Conservation (phyloP, 805 yeast genomes). For the Wickerhamiella australiensis region DNA sequence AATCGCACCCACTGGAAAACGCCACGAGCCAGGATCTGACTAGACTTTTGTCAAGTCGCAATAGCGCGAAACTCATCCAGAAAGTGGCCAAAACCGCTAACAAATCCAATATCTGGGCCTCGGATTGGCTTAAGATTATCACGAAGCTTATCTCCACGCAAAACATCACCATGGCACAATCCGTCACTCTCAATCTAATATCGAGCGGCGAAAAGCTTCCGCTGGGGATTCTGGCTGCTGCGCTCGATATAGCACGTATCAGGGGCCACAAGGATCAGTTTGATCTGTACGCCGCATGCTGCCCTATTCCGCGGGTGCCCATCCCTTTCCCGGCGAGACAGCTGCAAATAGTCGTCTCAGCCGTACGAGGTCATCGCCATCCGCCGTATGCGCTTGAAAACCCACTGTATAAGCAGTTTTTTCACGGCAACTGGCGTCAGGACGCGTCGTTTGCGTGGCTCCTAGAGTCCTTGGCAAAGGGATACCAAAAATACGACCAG, state of each 20-base stretch:
- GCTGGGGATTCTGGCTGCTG: constrained; percentile 1
- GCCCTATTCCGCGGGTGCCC: constrained; percentile 1
- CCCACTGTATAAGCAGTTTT: neutral
- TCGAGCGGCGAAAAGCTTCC: neutral
- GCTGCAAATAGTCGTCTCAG: constrained; percentile 1
- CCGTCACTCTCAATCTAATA: neutral
- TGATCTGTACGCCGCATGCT: neutral
- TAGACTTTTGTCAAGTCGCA: neutral
- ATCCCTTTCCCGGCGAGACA: neutral
- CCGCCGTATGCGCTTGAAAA: neutral
- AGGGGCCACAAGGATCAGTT: neutral
- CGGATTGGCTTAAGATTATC: constrained; percentile 2
- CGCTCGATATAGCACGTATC: neutral
- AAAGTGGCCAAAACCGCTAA: neutral
- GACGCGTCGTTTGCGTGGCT: neutral
- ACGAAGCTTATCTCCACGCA: neutral
- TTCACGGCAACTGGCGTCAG: neutral
- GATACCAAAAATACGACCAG: constrained; percentile 1
- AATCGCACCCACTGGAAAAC: neutral
- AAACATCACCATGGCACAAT: neutral
- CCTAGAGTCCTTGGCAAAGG: constrained; percentile 6
- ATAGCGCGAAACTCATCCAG: neutral
- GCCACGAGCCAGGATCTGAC: neutral
- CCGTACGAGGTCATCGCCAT: neutral
- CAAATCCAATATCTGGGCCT: neutral